Evolutionary conservation across 2,329 filamentous ascomycete genomes (phyloP).

Genomic region (Ophiostoma ulmi): DNA sequence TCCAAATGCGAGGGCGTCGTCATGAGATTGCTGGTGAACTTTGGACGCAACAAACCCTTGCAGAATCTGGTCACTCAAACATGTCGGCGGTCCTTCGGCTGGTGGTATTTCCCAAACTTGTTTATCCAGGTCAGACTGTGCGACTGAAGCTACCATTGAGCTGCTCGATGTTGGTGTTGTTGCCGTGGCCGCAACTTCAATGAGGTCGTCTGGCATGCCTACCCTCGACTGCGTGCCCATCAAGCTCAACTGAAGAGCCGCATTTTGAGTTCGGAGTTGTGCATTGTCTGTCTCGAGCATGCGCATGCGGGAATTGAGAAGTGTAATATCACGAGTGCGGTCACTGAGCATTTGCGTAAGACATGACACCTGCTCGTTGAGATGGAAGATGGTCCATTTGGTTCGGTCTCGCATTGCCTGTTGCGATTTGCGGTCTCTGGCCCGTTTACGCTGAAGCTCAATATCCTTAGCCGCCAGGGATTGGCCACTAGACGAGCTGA

Average conservation of each 20-base stretch:
- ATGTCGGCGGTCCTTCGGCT: background rate
- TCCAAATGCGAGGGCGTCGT: background rate
- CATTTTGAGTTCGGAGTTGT: background rate
- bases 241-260: background rate
- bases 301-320: background rate
- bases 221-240: background rate
- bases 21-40: background rate
- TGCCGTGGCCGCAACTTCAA: background rate
- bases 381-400: slow-evolving; percentile 32
- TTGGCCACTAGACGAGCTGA: background rate
- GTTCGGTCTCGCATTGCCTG: slow-evolving; percentile 36
- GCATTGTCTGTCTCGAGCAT: slow-evolving; percentile 3
- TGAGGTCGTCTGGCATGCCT: background rate
- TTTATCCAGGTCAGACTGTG: background rate
- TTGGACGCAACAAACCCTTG: background rate
- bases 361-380: slow-evolving; percentile 33
- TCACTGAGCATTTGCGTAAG: slow-evolving; percentile 31
- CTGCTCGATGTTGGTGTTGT: background rate
- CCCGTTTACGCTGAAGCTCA: slow-evolving; percentile 34
- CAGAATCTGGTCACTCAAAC: background rate
- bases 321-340: slow-evolving; percentile 16
- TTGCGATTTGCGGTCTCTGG: slow-evolving; percentile 34
- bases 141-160: background rate
- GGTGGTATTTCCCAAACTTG: background rate
- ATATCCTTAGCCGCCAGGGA: slow-evolving; percentile 24